phyloP scores from a whole-genome alignment of 768 basidiomycete species.

The Amanita thiersii region DNA sequence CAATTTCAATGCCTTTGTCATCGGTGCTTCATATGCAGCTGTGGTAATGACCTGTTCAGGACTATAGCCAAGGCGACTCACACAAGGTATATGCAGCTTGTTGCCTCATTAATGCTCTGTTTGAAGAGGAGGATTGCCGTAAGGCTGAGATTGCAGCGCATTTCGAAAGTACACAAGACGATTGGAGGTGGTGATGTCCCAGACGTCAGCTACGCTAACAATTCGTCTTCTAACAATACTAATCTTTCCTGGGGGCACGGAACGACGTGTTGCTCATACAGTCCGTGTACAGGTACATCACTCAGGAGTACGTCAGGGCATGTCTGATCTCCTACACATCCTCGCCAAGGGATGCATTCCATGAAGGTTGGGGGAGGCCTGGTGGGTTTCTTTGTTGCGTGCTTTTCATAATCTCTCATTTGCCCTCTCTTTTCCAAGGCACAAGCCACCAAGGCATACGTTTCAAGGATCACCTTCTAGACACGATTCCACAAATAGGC shows the following conservation, averaged over 20 bases:
- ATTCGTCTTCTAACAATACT: not conserved
- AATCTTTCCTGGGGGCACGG: not conserved
- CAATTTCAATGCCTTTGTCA: conserved; percentile 62
- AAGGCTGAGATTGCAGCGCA: conserved; percentile 52
- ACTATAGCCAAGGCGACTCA: not conserved
- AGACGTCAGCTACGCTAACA: conserved; percentile 29
- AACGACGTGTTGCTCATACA: conserved; percentile 23
- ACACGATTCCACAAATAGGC: conserved; percentile 68
- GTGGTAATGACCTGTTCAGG: conserved; percentile 39
- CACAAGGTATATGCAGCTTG: conserved; percentile 29
- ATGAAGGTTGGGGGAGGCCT: conserved; percentile 71
- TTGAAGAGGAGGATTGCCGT: conserved; percentile 64
- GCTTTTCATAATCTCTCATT: conserved; percentile 1
- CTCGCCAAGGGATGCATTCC: conserved; percentile 54
- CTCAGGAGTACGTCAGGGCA: conserved; percentile 68
- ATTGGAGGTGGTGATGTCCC: conserved; percentile 52
- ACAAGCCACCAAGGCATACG: conserved; percentile 51
- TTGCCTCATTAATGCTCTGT: conserved; percentile 53
- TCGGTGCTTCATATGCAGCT: conserved; percentile 62
- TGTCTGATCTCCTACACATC: conserved; percentile 68
- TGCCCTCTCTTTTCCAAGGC: conserved; percentile 23
- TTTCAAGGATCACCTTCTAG: conserved; percentile 62
- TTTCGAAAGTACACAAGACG: conserved; percentile 52
- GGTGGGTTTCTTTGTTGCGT: conserved; percentile 29
- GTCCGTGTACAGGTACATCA: conserved; percentile 60